These are phyloP conservation scores for Poterioochromonas sp. DNA, from an alignment of 352 stramenopile species.

Conservation along the genomic window DNA sequence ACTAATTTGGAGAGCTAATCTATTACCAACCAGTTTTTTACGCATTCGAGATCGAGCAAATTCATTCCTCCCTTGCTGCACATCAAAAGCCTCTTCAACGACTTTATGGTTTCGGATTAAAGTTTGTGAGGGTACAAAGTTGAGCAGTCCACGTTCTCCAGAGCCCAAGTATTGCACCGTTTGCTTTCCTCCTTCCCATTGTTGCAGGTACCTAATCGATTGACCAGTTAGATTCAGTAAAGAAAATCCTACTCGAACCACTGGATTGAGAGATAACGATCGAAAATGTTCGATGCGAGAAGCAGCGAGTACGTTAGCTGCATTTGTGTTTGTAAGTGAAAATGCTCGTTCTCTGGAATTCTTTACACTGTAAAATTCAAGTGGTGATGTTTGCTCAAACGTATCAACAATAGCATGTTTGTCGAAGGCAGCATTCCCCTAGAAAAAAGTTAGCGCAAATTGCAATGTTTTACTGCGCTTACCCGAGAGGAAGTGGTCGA, in stretches of 20 bases:
- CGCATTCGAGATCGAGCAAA: too few species aligned
- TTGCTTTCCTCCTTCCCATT: conserved; percentile 38
- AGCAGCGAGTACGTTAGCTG: conserved; percentile 42
- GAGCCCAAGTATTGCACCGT: conserved; percentile 58
- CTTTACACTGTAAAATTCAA: too few species aligned
- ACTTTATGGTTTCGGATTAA: conserved; percentile 59
- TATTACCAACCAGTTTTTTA: conserved; percentile 37
- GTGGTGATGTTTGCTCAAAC: too few species aligned
- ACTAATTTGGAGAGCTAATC: conserved; percentile 58
- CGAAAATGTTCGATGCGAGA: conserved; percentile 55
- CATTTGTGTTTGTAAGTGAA: too few species aligned
- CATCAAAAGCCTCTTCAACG: conserved; percentile 61
- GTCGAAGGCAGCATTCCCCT: too few species aligned
- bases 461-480: too few species aligned
- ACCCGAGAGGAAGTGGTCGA: too few species aligned
- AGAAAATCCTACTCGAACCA: conserved; percentile 62
- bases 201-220: conserved; percentile 56
- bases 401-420: too few species aligned
- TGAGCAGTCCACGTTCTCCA: conserved; percentile 50
- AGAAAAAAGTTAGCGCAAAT: too few species aligned
- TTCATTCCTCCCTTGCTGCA: conserved; percentile 48
- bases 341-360: too few species aligned
- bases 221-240: conserved; percentile 64
- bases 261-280: conserved; percentile 44
- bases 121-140: conserved; percentile 60